phyloP scores from a whole-genome alignment of 768 basidiomycete genomes.

The Leccinum disarticulatum region DNA sequence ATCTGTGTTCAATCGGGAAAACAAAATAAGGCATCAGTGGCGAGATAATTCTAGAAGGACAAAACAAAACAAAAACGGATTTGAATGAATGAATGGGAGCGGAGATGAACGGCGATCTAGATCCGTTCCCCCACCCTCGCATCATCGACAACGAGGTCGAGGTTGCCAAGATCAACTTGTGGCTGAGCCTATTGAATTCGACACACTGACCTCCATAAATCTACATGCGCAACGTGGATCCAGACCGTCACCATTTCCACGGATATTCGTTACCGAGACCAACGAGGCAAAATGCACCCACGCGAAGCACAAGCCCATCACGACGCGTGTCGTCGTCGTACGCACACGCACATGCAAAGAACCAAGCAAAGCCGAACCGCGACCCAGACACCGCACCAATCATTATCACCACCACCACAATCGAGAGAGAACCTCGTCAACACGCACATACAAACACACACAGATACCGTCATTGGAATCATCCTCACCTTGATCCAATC shows the following conservation, averaged over 20 bases:
- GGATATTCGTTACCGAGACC: neutral
- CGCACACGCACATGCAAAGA: neutral
- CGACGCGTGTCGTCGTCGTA: conserved; percentile 3
- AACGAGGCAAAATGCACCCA: conserved; percentile 14
- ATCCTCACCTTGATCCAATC: conserved; percentile 62
- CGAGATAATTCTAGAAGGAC: neutral
- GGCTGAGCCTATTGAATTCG: neutral
- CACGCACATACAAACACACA: conserved; percentile 1
- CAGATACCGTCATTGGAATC: conserved; percentile 7
- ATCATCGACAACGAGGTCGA: conserved; percentile 4
- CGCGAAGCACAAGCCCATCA: conserved; percentile 6
- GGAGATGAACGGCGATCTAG: conserved; percentile 15
- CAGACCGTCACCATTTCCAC: neutral
- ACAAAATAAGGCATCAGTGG: neutral
- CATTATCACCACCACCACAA: neutral
- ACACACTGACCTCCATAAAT: conserved; percentile 50
- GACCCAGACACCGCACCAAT: neutral
- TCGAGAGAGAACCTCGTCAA: neutral
- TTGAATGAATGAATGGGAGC: conserved; percentile 2
- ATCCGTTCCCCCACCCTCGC: neutral
- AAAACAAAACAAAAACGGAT: neutral
- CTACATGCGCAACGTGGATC: conserved; percentile 27
- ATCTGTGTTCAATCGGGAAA: conserved; percentile 36
- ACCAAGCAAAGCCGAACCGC: neutral
- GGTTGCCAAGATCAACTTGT: neutral